Evolutionary conservation across 306 rosid species (phyloP).

Genomic region (Cucurbita maxima): DNA sequence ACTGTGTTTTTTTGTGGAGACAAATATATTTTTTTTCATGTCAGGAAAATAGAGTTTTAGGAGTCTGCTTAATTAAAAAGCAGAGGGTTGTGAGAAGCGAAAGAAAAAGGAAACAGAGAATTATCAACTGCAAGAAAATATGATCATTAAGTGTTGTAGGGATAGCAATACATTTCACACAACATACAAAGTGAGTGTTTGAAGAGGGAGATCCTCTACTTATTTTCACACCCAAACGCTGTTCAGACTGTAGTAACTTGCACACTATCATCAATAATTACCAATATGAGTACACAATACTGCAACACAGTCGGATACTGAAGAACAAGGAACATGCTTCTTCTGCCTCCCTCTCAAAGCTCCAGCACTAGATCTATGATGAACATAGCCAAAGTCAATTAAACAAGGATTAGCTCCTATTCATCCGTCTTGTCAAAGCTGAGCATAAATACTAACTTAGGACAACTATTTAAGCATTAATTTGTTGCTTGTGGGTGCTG

Average conservation of each 20-base stretch:
- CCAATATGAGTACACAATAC: constrained; percentile 10
- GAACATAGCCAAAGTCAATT: constrained; percentile 10
- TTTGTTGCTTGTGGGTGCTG: not conserved
- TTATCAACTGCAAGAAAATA: not conserved
- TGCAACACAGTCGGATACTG: constrained; percentile 3
- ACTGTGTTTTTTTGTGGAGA: too few species aligned
- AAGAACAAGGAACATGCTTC: constrained; percentile 14
- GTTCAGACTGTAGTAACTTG: constrained; percentile 3
- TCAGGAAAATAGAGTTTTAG: not conserved
- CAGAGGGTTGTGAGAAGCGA: not conserved
- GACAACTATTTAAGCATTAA: not conserved
- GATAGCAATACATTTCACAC: constrained; percentile 9
- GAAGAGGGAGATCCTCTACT: constrained; percentile 31
- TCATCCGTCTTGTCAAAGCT: not conserved
- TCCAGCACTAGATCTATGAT: constrained; percentile 68
- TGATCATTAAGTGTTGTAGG: constrained; percentile 7
- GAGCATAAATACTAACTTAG: not conserved
- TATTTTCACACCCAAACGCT: constrained; percentile 12
- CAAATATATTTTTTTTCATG: not conserved
- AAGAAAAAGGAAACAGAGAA: not conserved
- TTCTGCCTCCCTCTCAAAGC: constrained; percentile 35
- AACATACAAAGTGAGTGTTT: constrained; percentile 15
- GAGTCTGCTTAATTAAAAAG: not conserved
- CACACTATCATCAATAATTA: constrained; percentile 15
- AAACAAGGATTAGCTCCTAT: not conserved